phyloP scores from a whole-genome alignment of 257 asterid genomes.

The Ocimum tenuiflorum region DNA sequence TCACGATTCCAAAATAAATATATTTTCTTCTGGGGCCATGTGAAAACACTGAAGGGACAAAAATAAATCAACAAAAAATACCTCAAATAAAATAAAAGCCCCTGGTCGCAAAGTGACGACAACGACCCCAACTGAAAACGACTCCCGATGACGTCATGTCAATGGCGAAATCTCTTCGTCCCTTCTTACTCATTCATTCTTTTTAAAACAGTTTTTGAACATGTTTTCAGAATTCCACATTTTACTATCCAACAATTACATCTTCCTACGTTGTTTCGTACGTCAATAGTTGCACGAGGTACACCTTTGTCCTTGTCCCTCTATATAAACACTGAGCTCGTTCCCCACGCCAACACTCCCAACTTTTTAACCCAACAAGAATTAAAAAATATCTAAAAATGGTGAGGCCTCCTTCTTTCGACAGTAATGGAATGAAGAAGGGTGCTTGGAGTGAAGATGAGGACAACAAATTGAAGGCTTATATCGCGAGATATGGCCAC shows the following conservation, averaged over 20 bases:
- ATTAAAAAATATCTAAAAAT: neutral
- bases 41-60: neutral
- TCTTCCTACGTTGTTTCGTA: conserved; percentile 20
- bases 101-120: too few relatives aligned
- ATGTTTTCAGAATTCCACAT: neutral
- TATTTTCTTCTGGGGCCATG: too few relatives aligned
- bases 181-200: conserved; percentile 1
- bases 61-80: too few relatives aligned
- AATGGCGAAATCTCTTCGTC: neutral
- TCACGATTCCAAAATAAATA: too few relatives aligned
- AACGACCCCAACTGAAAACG: neutral
- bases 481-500: conserved; percentile 32
- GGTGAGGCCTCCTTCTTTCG: conserved; percentile 36
- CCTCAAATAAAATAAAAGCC: too few relatives aligned
- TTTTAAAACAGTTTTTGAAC: neutral
- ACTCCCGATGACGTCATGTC: neutral
- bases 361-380: neutral
- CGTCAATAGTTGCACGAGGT: conserved; percentile 1
- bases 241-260: neutral
- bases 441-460: conserved; percentile 39
- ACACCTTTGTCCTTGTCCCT: neutral
- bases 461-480: conserved; percentile 31
- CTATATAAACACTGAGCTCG: conserved; percentile 22
- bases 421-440: conserved; percentile 33
- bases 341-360: neutral